Percentiles rank a stretch among this genome's conserved stretches.
Evolutionary conservation across 179 eudicot species (phyloP).

Genomic region (Actinidia arguta): DNA sequence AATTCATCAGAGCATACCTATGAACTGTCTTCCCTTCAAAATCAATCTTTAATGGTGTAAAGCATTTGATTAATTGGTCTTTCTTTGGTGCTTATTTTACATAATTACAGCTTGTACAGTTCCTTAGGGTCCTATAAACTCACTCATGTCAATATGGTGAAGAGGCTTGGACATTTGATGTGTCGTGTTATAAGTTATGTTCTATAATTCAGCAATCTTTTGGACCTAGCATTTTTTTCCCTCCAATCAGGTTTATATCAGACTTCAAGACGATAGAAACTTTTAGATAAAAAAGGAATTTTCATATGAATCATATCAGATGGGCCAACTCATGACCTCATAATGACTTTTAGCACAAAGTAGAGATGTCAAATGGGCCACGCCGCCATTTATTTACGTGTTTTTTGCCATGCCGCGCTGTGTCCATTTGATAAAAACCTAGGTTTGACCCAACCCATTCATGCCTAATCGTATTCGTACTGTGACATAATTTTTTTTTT

Average conservation of each 20-base stretch:
- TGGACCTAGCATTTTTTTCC: neutral
- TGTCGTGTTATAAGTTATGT: neutral
- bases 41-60: neutral
- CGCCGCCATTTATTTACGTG: no score
- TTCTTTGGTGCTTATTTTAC: neutral
- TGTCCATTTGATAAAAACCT: no score
- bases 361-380: no score
- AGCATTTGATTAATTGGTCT: neutral
- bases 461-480: no score
- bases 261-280: neutral
- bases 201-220: neutral
- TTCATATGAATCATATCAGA: neutral
- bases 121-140: neutral
- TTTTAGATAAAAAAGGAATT: neutral
- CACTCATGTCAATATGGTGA: neutral
- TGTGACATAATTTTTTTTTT: no score
- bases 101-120: neutral
- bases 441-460: no score
- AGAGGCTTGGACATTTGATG: neutral
- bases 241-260: neutral
- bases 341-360: neutral
- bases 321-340: neutral
- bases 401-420: no score
- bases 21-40: neutral
- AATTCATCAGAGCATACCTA: conserved; percentile 6